Evolutionary conservation across 768 basidiomycete species (phyloP), one percentile per base, ranked within the genome.

Genomic region (Leccinum fibrillosum): DNA sequence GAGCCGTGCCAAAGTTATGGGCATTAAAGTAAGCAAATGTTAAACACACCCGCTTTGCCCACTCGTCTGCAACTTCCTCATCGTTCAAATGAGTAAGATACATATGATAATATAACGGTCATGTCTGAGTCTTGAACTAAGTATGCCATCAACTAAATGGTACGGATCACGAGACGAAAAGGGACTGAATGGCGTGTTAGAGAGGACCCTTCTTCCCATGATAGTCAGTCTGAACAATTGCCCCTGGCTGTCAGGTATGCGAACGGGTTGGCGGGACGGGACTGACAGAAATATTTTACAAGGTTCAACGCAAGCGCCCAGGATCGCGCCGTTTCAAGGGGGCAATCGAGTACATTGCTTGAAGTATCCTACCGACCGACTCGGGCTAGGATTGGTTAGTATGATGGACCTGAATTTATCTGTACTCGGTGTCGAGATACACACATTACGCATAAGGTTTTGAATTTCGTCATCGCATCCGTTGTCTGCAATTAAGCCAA

Each of bases 401-500:
- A 55, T 48, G n/a, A 53, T 10, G 58, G 55, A 37, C 69, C 69
- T 70, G 61, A 70, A 70, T 70, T 55, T 71, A 59, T 28, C 70
- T 64, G 30, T 53, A 58, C 64, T 65, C 32, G 60, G 62, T 25
- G 17, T 57, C 55, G 54, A 60, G 49, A 57, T 69, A 60, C 57
- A 65, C 50, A 47, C 39, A 50, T 55, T 37, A 59, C 51, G 57
- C 49, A 55, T 34, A 58, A 58, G 51, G 49, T 58, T 54, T 56
- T 28, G 50, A 32, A 61, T 70, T 55, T 59, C 68, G 58, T 56
- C 61, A 69, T 54, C 32, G 35, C 34, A 39, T 28, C 51, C 56
- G 32, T 15, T 25, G 42, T 48, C 51, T 49, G 25, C 65, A 69
- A 70, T 68, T 57, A 64, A 70, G 10, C 69, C 66, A 66, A 55